Evolutionary conservation across 2,329 filamentous ascomycete species (phyloP).

Genomic region (Xylaria polymorpha): DNA sequence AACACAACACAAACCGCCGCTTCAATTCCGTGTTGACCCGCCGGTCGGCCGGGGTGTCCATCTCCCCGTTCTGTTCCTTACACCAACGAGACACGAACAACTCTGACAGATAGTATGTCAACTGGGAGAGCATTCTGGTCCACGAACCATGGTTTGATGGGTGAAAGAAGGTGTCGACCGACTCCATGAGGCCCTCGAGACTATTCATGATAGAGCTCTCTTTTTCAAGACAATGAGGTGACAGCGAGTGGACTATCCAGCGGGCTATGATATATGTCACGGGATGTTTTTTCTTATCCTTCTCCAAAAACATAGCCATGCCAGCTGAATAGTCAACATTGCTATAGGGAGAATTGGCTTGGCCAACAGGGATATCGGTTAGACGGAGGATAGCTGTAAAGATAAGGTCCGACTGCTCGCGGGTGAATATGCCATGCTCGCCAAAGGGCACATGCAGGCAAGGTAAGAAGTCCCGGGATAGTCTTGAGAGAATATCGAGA

Average conservation of each 20-base stretch:
- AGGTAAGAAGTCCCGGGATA: conserved; percentile 84
- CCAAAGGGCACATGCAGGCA: conserved; percentile 82
- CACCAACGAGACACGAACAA: conserved; percentile 99
- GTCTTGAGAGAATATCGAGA: conserved; percentile 87
- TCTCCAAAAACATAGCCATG: conserved; percentile 85
- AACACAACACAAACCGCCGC: conserved; percentile 85
- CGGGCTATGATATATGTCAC: conserved; percentile 91
- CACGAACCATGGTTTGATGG: conserved; percentile 94
- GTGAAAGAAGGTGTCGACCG: conserved; percentile 98
- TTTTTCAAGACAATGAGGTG: conserved; percentile 81
- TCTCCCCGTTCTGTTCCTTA: conserved; percentile 90
- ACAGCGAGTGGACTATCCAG: conserved; percentile 93
- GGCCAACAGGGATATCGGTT: conserved; percentile 95
- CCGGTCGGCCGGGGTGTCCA: conserved; percentile 84
- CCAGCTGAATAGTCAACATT: conserved; percentile 86
- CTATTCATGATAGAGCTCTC: conserved; percentile 83
- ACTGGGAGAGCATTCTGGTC: conserved; percentile 89
- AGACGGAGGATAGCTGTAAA: conserved; percentile 91
- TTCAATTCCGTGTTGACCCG: conserved; percentile 84
- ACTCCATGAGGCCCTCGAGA: conserved; percentile 91
- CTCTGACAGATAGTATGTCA: conserved; percentile 92
- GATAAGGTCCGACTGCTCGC: conserved; percentile 89
- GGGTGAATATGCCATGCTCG: conserved; percentile 89
- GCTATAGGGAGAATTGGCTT: conserved; percentile 93
- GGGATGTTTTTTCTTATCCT: conserved; percentile 93